Evolutionary conservation across 2,329 filamentous ascomycete genomes (phyloP), one percentile per base, ranked within the genome.

Genomic region (Hypoxylon sp.): DNA sequence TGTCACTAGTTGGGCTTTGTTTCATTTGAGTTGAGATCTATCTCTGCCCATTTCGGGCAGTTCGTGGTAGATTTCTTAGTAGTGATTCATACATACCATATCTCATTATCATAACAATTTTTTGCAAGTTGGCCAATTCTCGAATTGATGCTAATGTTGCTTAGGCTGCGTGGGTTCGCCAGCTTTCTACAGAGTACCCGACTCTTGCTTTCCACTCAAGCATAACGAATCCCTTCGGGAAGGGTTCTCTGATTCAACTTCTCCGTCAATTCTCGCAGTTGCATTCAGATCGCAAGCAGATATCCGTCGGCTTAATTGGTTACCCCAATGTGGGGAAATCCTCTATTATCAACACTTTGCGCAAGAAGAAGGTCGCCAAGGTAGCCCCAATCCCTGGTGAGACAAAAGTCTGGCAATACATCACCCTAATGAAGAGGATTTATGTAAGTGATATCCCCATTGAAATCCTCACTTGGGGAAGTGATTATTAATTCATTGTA

Each of bases 371-470:
- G 79, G 94, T 98, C 43, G 94, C 94, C 82, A 96, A 87, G 14
- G 93, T 97, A 2, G 96, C 96, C 5, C 96, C 95, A 5, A 97
- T 98, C 68, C 95, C 96, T 5, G 96, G 94, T 13, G 94, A 98
- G 83, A 98, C 95, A 34, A 98, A 98, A 81, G 92, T 98, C 30
- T 98, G 96, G 95, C 95, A 98, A 79, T 98, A 98, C 77, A 93
- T 98, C 72, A 97, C 94, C 2, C 81, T 98, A 65, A 97, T 97
- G 92, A 97, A 94, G 82, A 87, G 93, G 59, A 97, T 97, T 45
- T 86, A 95, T 80, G 38, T 43, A 43, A 21, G 38, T 43, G 10
- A 6, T n/a, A 3, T 19, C 4, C 38, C 6, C 14, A 6, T 11
- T 21, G 7, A 43, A 21, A 4, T 43, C 17, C 4, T 11, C 11